These are phyloP conservation scores for Pichia sp. DNA, from an alignment of 1,139 yeast genomes.

Conservation along the genomic window DNA sequence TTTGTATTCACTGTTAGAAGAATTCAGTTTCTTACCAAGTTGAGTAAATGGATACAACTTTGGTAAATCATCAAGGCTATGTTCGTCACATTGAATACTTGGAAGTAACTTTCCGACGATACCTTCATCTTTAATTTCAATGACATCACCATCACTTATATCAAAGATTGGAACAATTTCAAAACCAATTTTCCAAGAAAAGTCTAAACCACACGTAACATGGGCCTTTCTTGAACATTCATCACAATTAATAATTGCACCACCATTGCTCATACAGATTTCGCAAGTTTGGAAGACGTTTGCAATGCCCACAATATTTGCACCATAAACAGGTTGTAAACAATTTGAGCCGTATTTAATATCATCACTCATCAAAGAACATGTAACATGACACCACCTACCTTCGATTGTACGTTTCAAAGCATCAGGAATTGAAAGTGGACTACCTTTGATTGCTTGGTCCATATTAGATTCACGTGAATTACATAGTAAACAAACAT, in stretches of 20 bases:
- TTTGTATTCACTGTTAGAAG: conserved; percentile 25
- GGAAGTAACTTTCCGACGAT: conserved; percentile 38
- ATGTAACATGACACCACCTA: conserved; percentile 75
- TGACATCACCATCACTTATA: conserved; percentile 19
- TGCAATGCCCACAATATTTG: conserved; percentile 19
- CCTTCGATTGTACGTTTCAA: conserved; percentile 65
- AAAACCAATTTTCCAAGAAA: conserved; percentile 43
- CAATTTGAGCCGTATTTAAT: conserved; percentile 35
- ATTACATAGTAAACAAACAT: conserved; percentile 64
- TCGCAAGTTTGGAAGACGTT: conserved; percentile 30
- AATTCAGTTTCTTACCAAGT: conserved; percentile 30
- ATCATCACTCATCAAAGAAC: conserved; percentile 53
- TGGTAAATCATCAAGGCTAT: conserved; percentile 22
- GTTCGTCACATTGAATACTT: conserved; percentile 39
- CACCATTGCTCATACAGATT: conserved; percentile 37
- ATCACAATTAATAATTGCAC: conserved; percentile 39
- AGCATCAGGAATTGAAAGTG: conserved; percentile 50
- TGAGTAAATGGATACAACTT: conserved; percentile 29
- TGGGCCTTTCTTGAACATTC: conserved; percentile 43
- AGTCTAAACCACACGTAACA: conserved; percentile 61
- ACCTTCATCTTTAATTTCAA: conserved; percentile 27
- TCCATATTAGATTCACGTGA: conserved; percentile 45
- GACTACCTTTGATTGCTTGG: conserved; percentile 37
- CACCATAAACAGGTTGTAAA: conserved; percentile 41
- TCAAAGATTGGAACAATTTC: conserved; percentile 27